Percentiles rank a stretch among this genome's conserved stretches.
phyloP scores from a whole-genome alignment of 371 early-diverging fungal genomes.

The Coemansia sp. region DNA sequence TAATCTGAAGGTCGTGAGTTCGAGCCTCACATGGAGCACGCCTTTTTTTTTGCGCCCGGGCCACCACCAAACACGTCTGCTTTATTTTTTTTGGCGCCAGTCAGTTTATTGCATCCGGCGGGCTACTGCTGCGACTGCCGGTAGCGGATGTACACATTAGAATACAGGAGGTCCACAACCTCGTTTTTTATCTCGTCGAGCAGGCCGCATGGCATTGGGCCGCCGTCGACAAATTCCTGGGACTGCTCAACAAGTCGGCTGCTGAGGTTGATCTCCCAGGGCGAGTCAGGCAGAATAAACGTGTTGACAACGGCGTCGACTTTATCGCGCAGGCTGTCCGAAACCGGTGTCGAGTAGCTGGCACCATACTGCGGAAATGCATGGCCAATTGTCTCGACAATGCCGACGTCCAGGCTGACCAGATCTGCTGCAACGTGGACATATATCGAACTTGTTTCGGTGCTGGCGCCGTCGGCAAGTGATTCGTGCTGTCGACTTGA shows the following conservation, averaged over 20 bases:
- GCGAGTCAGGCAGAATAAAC: conserved; percentile 36
- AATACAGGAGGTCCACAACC: conserved; percentile 32
- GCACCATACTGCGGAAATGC: conserved; percentile 18
- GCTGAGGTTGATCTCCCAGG: conserved; percentile 30
- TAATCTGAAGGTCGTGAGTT: conserved; percentile 36
- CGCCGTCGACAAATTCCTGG: conserved; percentile 15
- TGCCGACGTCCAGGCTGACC: conserved; percentile 12
- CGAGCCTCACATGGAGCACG: conserved; percentile 22
- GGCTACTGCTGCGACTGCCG: not conserved
- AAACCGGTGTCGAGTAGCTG: conserved; percentile 8
- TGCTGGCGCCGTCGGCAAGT: not conserved
- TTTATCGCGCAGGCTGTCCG: conserved; percentile 24
- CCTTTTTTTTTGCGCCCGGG: not conserved
- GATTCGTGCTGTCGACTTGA: not conserved
- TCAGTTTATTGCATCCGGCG: not conserved
- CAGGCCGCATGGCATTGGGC: conserved; percentile 21
- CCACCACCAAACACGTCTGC: not conserved
- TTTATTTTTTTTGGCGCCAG: not conserved
- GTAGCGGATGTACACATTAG: conserved; percentile 42
- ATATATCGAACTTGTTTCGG: not conserved
- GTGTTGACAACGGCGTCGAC: conserved; percentile 22
- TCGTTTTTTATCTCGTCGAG: conserved; percentile 31
- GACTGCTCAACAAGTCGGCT: conserved; percentile 7
- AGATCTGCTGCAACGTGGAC: conserved; percentile 2
- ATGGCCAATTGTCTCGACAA: conserved; percentile 14